Conservation (phyloP, 2,329 filamentous ascomycete species). For the Calonectria honghensis region DNA sequence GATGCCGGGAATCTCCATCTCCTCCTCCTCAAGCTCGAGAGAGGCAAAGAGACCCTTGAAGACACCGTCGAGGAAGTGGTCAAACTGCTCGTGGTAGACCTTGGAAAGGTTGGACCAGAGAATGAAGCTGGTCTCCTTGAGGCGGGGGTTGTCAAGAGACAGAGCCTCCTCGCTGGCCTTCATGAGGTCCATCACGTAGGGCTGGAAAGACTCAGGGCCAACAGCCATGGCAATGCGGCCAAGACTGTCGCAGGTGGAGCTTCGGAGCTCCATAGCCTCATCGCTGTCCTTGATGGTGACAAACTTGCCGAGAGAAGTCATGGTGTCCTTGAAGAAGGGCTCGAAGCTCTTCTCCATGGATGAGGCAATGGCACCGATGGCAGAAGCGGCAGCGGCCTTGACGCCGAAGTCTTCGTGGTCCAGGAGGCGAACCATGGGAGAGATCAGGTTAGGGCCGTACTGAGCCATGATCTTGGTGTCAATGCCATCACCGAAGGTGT, state of each 20-base stretch:
- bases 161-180: conserved; percentile 93
- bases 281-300: conserved; percentile 91
- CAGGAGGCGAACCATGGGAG: conserved; percentile 89
- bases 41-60: conserved; percentile 89
- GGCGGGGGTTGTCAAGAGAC: conserved; percentile 88
- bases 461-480: conserved; percentile 84
- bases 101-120: conserved; percentile 96
- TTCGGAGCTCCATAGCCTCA: conserved; percentile 91
- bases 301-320: conserved; percentile 90
- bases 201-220: conserved; percentile 89
- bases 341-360: conserved; percentile 88
- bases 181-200: conserved; percentile 94
- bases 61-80: conserved; percentile 85
- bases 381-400: conserved; percentile 91
- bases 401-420: conserved; percentile 90
- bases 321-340: conserved; percentile 93
- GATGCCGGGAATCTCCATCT: conserved; percentile 83
- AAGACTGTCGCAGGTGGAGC: conserved; percentile 93
- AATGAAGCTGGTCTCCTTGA: conserved; percentile 97
- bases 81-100: conserved; percentile 91
- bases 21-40: conserved; percentile 91
- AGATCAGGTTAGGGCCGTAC: conserved; percentile 89
- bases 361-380: conserved; percentile 91
- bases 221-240: conserved; percentile 94
- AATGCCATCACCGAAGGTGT: conserved; percentile 93